These are phyloP conservation scores for Diaporthe sp. DNA, from an alignment of 2,329 filamentous ascomycete species.

Conservation along the genomic window DNA sequence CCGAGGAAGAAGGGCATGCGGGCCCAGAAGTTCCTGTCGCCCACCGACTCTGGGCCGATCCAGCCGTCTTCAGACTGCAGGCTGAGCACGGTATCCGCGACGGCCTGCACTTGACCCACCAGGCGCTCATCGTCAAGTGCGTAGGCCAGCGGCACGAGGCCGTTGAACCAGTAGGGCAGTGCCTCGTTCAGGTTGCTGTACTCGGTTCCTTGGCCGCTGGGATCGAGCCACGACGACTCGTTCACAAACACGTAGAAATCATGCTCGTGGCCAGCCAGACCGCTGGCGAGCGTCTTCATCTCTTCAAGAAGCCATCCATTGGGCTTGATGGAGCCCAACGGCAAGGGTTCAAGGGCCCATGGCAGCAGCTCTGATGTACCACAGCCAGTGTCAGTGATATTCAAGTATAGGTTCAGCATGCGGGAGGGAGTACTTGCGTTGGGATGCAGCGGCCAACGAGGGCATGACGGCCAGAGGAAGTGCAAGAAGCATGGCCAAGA, in stretches of 20 bases:
- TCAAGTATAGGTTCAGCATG: background rate
- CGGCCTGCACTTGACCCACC: conserved; percentile 60
- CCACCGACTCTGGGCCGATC: conserved; percentile 58
- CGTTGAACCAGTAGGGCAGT: conserved; percentile 73
- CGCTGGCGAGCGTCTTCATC: conserved; percentile 53
- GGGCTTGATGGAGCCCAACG: conserved; percentile 5
- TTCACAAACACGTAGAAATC: conserved; percentile 70
- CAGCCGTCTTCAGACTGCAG: conserved; percentile 64
- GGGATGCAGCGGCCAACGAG: background rate
- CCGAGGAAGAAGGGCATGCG: conserved; percentile 51
- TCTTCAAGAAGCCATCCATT: background rate
- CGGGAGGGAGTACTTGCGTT: background rate
- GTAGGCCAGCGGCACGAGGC: conserved; percentile 69
- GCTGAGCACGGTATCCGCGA: conserved; percentile 58
- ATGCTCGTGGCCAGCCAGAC: conserved; percentile 65
- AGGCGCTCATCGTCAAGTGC: conserved; percentile 60
- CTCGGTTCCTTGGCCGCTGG: conserved; percentile 60
- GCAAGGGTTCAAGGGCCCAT: background rate
- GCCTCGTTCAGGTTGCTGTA: conserved; percentile 71
- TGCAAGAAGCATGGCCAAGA: background rate
- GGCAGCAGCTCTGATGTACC: background rate
- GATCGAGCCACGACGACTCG: conserved; percentile 61
- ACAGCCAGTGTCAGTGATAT: background rate
- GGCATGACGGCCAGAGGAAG: background rate
- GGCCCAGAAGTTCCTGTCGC: conserved; percentile 50